These are phyloP conservation scores for Aureoboletus auriporus DNA, from an alignment of 768 basidiomycete species.

Conservation along the genomic window DNA sequence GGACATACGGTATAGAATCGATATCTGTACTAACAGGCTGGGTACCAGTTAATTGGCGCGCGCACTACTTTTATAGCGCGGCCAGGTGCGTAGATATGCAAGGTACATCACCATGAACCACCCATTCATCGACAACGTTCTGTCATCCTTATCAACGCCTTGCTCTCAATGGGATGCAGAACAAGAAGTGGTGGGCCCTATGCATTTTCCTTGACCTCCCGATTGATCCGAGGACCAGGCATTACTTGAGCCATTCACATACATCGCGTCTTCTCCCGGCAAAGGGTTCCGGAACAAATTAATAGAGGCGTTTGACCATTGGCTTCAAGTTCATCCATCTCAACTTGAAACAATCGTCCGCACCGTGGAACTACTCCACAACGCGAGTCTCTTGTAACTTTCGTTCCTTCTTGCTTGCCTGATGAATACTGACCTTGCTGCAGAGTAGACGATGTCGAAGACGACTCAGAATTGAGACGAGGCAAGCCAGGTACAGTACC, in stretches of 20 bases:
- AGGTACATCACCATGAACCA: slow-evolving; percentile 13
- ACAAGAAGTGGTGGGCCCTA: slow-evolving; percentile 23
- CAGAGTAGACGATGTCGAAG: slow-evolving; percentile 96
- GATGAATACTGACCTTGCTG: not conserved
- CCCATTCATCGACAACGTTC: slow-evolving; percentile 39
- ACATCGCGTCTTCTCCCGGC: slow-evolving; percentile 78
- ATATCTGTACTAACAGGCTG: too few relatives aligned
- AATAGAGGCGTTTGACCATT: slow-evolving; percentile 87
- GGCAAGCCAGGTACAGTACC: slow-evolving; percentile 69
- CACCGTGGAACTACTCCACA: slow-evolving; percentile 89
- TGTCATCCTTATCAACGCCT: slow-evolving; percentile 28
- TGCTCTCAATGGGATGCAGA: slow-evolving; percentile 13
- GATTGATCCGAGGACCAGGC: slow-evolving; percentile 25
- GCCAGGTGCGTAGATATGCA: not conserved
- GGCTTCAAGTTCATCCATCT: slow-evolving; percentile 79
- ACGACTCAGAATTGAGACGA: slow-evolving; percentile 79
- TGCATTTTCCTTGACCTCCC: not conserved
- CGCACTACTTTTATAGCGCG: slow-evolving; percentile 10
- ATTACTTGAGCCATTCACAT: slow-evolving; percentile 84
- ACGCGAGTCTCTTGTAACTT: slow-evolving; percentile 82
- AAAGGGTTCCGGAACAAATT: slow-evolving; percentile 88
- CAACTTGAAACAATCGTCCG: slow-evolving; percentile 70
- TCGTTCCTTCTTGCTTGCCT: not conserved
- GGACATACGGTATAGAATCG: not conserved
- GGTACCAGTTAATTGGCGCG: not conserved